A percentile compares a stretch with the other conserved stretches of the same genome.
These are phyloP conservation scores for Dactylonectria macrodidyma DNA, from an alignment of 2,329 filamentous ascomycete species.

Conservation along the genomic window DNA sequence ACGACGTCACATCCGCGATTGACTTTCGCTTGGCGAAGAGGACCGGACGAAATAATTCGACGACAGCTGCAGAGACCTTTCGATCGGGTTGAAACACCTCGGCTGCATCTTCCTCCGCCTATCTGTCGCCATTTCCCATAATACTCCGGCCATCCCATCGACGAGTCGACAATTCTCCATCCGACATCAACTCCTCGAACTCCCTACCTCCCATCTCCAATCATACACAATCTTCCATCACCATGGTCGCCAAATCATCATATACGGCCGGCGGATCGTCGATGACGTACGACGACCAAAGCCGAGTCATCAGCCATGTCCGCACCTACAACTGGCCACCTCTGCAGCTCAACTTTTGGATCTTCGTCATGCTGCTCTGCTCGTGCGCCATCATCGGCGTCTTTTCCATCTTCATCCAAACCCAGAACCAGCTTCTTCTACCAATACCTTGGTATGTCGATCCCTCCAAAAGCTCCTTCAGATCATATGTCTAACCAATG, in stretches of 20 bases:
- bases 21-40: slow-evolving; percentile 14
- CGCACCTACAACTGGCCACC: slow-evolving; percentile 79
- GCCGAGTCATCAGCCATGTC: slow-evolving; percentile 60
- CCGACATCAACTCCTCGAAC: slow-evolving; percentile 8
- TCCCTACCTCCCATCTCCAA: background rate
- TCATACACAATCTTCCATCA: slow-evolving; percentile 18
- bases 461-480: background rate
- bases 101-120: background rate
- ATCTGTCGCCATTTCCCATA: background rate
- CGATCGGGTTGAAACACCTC: slow-evolving; percentile 5
- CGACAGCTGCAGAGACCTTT: background rate
- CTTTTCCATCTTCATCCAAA: slow-evolving; percentile 71
- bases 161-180: slow-evolving; percentile 4
- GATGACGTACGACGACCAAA: slow-evolving; percentile 58
- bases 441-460: slow-evolving; percentile 71
- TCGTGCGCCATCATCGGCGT: slow-evolving; percentile 73
- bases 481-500: slow-evolving; percentile 4
- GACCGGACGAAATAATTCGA: background rate
- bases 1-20: slow-evolving; percentile 16
- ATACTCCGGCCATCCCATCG: background rate
- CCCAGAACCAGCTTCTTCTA: slow-evolving; percentile 69
- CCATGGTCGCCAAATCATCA: slow-evolving; percentile 49
- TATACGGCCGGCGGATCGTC: slow-evolving; percentile 54
- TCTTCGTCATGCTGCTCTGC: slow-evolving; percentile 75
- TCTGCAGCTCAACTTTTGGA: slow-evolving; percentile 77